These are phyloP conservation scores for Mortierella claussenii DNA, from an alignment of 192 early-diverging fungal genomes.

Conservation along the genomic window DNA sequence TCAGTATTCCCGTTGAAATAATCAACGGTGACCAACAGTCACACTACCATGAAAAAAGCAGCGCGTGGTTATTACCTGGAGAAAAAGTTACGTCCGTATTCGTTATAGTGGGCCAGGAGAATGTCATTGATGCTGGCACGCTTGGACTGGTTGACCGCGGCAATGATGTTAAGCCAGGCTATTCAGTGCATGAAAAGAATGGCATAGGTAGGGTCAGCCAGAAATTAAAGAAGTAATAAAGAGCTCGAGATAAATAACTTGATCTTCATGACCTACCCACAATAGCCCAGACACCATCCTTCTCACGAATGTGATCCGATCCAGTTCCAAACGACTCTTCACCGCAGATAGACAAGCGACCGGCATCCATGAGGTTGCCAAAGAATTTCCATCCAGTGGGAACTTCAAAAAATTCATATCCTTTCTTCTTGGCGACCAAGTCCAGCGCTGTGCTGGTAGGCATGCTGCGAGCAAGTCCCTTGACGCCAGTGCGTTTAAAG, in stretches of 20 bases:
- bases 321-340: slow-evolving; percentile 99
- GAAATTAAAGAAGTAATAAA: slow-evolving; percentile 10
- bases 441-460: slow-evolving; percentile 95
- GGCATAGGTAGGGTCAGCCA: background rate
- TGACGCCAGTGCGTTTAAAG: slow-evolving; percentile 84
- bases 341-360: slow-evolving; percentile 92
- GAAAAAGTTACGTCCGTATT: slow-evolving; percentile 98
- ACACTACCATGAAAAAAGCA: too few species aligned
- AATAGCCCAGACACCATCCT: slow-evolving; percentile 98
- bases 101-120: slow-evolving; percentile 79
- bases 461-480: slow-evolving; percentile 94
- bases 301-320: slow-evolving; percentile 98
- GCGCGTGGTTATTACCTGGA: slow-evolving; percentile 57
- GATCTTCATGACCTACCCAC: slow-evolving; percentile 62
- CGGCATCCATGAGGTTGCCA: slow-evolving; percentile 98
- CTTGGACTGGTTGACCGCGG: slow-evolving; percentile 70
- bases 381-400: slow-evolving; percentile 98
- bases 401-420: slow-evolving; percentile 84
- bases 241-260: background rate
- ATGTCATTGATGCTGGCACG: slow-evolving; percentile 79
- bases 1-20: background rate
- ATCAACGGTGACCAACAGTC: too few species aligned
- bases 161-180: slow-evolving; percentile 97
- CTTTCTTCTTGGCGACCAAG: slow-evolving; percentile 85
- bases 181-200: background rate